Percentiles rank a stretch among this genome's conserved stretches.
Evolutionary conservation across 2,329 filamentous ascomycete species (phyloP).

Genomic region (Chaetomium olivaceum): DNA sequence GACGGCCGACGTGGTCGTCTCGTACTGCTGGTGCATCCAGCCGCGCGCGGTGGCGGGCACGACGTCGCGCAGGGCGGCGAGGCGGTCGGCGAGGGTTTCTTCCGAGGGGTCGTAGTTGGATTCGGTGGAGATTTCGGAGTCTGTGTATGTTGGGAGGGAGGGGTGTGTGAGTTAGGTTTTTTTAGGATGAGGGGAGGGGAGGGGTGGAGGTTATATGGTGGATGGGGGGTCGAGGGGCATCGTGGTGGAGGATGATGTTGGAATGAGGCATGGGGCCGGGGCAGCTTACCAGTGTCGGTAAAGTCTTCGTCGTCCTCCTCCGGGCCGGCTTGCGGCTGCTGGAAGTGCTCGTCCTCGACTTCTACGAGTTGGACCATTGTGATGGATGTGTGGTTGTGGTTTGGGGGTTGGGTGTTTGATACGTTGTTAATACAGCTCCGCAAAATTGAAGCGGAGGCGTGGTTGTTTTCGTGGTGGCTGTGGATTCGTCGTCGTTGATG

Average conservation of each 20-base stretch:
- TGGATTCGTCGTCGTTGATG: constrained; percentile 1
- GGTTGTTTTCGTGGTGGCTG: not conserved
- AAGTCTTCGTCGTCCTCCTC: constrained; percentile 90
- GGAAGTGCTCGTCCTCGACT: constrained; percentile 95
- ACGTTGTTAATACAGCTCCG: not conserved
- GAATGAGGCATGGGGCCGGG: not conserved
- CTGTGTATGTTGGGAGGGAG: constrained; percentile 43
- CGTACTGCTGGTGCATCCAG: constrained; percentile 62
- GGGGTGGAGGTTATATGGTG: not conserved
- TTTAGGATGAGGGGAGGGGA: too few species aligned
- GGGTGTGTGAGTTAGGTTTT: not conserved
- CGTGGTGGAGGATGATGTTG: not conserved
- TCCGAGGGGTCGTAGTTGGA: constrained; percentile 64
- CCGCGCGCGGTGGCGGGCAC: constrained; percentile 71
- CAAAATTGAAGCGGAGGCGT: not conserved
- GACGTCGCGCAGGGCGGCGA: constrained; percentile 74
- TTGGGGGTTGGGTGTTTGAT: too few species aligned
- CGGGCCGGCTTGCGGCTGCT: constrained; percentile 65
- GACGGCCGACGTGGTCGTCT: constrained; percentile 57
- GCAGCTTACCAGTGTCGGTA: constrained; percentile 80
- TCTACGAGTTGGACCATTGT: constrained; percentile 96
- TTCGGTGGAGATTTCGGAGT: constrained; percentile 83
- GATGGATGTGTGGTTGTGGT: constrained; percentile 30
- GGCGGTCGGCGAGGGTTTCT: constrained; percentile 66
- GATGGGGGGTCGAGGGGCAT: not conserved